Percentiles rank a stretch among this genome's conserved stretches.
Evolutionary conservation across 208 protist species (phyloP).

Genomic region (Kentomonas sorsogonicus): DNA sequence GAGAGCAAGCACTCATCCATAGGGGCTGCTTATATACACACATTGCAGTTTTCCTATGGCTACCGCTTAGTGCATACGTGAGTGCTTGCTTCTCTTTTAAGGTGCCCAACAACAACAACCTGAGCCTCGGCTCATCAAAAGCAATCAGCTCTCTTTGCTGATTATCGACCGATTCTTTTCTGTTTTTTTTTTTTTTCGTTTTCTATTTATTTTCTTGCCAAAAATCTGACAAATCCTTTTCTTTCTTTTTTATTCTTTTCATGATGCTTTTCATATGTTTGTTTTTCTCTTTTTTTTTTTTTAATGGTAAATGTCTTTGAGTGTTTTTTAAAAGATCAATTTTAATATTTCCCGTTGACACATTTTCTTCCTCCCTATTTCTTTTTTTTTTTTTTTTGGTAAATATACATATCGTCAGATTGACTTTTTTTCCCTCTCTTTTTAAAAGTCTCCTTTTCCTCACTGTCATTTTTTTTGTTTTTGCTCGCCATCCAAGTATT

Average conservation of each 20-base stretch:
- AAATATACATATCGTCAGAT: slow-evolving; percentile 3
- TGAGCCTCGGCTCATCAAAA: background rate
- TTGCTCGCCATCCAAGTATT: background rate
- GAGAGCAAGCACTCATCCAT: too few relatives aligned
- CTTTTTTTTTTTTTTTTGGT: slow-evolving; percentile 8
- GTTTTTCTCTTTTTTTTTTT: background rate
- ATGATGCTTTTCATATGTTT: background rate
- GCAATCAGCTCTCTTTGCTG: background rate
- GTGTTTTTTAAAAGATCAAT: background rate
- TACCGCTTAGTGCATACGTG: too few relatives aligned
- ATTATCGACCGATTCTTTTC: background rate
- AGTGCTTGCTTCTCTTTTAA: too few relatives aligned
- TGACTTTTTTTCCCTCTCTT: background rate
- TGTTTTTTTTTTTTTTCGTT: background rate
- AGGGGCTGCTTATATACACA: too few relatives aligned
- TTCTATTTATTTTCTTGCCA: slow-evolving; percentile 2
- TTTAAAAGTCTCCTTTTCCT: background rate
- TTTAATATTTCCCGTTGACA: background rate
- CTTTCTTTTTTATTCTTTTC: background rate
- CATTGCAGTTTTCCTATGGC: too few relatives aligned
- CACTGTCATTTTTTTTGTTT: background rate
- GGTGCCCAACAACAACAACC: background rate
- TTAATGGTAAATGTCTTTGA: background rate
- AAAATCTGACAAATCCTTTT: background rate
- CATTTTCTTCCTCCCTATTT: background rate